Percentiles rank a stretch among this genome's conserved stretches.
These are phyloP conservation scores for Boletus bicolor DNA, from an alignment of 768 basidiomycete species.

Conservation along the genomic window DNA sequence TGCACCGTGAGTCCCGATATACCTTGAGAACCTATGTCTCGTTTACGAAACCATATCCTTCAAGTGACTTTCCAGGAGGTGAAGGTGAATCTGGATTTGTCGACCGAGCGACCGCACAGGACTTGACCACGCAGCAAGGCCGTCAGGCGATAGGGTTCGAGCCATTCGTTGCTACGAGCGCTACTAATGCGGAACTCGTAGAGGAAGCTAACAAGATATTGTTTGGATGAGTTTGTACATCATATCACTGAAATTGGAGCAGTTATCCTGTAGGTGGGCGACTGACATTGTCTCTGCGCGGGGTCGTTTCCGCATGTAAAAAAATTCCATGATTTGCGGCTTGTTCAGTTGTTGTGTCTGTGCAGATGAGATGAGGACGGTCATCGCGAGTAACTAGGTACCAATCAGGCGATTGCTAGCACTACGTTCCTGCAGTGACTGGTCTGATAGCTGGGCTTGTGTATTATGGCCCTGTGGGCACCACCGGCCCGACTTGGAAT, in stretches of 20 bases:
- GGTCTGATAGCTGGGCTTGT: too few relatives aligned
- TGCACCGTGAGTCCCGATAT: conserved; percentile 39
- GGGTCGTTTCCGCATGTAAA: neutral
- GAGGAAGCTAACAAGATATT: conserved; percentile 28
- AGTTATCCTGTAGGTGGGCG: neutral
- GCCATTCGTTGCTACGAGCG: conserved; percentile 24
- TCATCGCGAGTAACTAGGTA: neutral
- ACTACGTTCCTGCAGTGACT: too few relatives aligned
- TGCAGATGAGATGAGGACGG: neutral
- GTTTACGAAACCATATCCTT: neutral
- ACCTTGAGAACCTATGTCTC: neutral
- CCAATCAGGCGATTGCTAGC: too few relatives aligned
- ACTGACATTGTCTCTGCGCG: neutral
- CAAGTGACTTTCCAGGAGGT: conserved; percentile 52
- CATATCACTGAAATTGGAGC: neutral
- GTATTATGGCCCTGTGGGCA: too few relatives aligned
- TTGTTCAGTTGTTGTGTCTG: too few relatives aligned
- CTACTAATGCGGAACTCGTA: conserved; percentile 19
- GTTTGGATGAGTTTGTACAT: conserved; percentile 12
- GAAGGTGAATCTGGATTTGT: conserved; percentile 46
- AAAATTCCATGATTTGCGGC: neutral
- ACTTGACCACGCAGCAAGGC: conserved; percentile 36
- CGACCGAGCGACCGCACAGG: conserved; percentile 35
- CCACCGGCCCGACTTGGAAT: too few relatives aligned
- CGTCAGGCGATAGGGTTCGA: conserved; percentile 44